Evolutionary conservation across 2,329 filamentous ascomycete species (phyloP).

Genomic region (Rhynchosporium graminicola): DNA sequence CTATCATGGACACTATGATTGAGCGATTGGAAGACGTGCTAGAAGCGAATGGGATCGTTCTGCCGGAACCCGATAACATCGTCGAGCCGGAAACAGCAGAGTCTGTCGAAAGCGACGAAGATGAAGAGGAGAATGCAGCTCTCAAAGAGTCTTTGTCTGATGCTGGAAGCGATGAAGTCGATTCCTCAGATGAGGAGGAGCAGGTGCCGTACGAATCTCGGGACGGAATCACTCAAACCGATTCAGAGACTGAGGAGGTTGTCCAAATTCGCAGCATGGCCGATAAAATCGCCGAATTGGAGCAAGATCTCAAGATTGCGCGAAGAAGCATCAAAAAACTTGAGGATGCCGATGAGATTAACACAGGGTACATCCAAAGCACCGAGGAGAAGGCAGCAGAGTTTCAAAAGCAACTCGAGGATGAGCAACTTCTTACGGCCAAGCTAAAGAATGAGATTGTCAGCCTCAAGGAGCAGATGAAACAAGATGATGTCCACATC

Average conservation of each 20-base stretch:
- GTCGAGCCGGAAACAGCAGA: not conserved
- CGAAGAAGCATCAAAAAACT: not conserved
- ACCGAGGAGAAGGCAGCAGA: not conserved
- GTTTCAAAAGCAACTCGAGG: not conserved
- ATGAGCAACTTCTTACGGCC: not conserved
- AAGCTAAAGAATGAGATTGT: not conserved
- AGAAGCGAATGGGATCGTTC: too few species aligned
- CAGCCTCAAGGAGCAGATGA: not conserved
- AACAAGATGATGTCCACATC: conserved; percentile 2
- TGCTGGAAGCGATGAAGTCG: not conserved
- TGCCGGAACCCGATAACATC: too few species aligned
- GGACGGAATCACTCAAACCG: not conserved
- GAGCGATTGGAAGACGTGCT: too few species aligned
- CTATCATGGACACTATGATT: too few species aligned
- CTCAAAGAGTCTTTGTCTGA: not conserved
- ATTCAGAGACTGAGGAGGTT: not conserved
- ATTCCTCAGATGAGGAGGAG: not conserved
- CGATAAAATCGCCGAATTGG: not conserved
- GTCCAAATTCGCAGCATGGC: not conserved
- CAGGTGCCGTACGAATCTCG: not conserved
- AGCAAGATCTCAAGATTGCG: not conserved
- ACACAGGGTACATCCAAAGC: not conserved
- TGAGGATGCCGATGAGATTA: not conserved
- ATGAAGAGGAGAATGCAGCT: not conserved
- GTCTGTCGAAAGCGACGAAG: not conserved